Percentiles rank a stretch among this genome's conserved stretches.
Conservation (phyloP, 2,329 filamentous ascomycete species). For the Neocatenulostroma microsporum region DNA sequence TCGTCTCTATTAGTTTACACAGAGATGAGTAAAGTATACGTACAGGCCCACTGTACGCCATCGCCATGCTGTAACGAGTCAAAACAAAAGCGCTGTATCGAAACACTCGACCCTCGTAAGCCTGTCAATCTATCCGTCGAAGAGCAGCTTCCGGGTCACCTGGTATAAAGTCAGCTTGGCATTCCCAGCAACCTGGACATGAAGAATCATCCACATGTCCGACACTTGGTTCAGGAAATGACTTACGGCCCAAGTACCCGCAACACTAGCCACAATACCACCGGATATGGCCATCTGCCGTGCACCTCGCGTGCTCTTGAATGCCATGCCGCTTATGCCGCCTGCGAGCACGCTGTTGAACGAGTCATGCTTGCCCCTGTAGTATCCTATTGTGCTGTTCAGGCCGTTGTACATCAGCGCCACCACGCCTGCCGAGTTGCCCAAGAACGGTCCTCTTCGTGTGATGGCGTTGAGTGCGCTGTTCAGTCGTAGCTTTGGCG, state of each 20-base stretch:
- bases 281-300: slow-evolving; percentile 93
- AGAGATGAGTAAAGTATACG: slow-evolving; percentile 1
- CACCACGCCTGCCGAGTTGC: slow-evolving; percentile 91
- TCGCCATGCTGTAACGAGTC: slow-evolving; percentile 2
- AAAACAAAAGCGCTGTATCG: too few relatives aligned
- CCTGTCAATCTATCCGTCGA: slow-evolving; percentile 12
- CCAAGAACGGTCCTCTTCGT: slow-evolving; percentile 83
- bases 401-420: slow-evolving; percentile 94
- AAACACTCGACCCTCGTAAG: too few relatives aligned
- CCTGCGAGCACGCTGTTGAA: slow-evolving; percentile 83
- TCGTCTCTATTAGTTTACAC: slow-evolving; percentile 1
- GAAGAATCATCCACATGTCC: background rate
- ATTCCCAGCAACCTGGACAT: too few relatives aligned
- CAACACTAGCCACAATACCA: slow-evolving; percentile 76
- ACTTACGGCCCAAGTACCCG: slow-evolving; percentile 85
- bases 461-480: slow-evolving; percentile 92
- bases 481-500: slow-evolving; percentile 89
- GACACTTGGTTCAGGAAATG: background rate
- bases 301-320: slow-evolving; percentile 88
- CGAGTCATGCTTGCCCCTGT: slow-evolving; percentile 79
- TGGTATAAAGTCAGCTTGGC: slow-evolving; percentile 9
- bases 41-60: too few relatives aligned
- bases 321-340: slow-evolving; percentile 80
- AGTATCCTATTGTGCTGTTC: slow-evolving; percentile 73
- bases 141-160: slow-evolving; percentile 14